Conservation (phyloP, 169 alveolate species). For the Perkinsus olseni region DNA sequence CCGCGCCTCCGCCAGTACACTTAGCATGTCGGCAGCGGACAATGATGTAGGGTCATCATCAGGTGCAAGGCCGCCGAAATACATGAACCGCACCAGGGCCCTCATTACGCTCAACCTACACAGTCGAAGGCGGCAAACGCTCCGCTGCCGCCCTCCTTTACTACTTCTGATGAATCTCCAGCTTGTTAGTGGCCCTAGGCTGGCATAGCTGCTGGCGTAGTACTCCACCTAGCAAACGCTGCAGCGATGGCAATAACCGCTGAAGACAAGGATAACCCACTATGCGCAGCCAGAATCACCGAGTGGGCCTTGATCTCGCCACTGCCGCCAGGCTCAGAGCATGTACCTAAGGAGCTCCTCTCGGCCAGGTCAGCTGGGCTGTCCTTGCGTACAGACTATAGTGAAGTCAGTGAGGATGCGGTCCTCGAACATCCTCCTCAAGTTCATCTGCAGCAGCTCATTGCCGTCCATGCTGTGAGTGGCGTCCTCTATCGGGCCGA, state of each 20-base stretch:
- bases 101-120: background rate
- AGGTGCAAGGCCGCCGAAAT: background rate
- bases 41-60: background rate
- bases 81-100: background rate
- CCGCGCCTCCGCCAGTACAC: background rate
- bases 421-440: background rate
- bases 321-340: background rate
- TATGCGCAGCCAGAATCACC: background rate
- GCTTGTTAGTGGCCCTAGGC: background rate
- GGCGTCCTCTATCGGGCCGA: background rate
- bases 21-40: background rate
- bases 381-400: background rate
- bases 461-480: background rate
- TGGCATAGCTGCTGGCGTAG: background rate
- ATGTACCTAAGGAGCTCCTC: background rate
- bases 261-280: background rate
- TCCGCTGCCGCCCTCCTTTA: background rate
- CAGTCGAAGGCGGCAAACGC: background rate
- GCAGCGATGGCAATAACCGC: background rate
- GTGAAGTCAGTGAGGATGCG: background rate
- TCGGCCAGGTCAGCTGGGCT: too few species aligned
- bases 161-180: background rate
- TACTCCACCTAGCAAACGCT: background rate
- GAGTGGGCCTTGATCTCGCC: background rate
- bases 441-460: background rate